These are phyloP conservation scores for Paraconiothyrium brasiliense DNA, from an alignment of 2,329 filamentous ascomycete genomes.

Conservation along the genomic window DNA sequence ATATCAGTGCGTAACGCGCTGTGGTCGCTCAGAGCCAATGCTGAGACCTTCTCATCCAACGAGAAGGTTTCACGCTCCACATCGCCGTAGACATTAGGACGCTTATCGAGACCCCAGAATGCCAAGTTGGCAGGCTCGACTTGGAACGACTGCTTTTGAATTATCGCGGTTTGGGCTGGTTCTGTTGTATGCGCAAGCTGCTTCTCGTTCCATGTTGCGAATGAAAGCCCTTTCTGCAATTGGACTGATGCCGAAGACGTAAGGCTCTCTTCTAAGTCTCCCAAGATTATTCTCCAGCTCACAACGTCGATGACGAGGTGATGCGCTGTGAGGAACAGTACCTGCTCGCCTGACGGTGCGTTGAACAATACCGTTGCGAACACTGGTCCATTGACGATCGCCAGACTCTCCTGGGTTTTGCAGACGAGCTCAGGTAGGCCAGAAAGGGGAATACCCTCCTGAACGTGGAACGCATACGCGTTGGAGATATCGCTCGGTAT, in stretches of 20 bases:
- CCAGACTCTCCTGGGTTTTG: slow-evolving; percentile 36
- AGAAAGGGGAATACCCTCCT: slow-evolving; percentile 20
- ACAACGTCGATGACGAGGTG: slow-evolving; percentile 47
- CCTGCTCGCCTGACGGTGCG: slow-evolving; percentile 25
- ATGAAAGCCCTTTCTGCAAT: slow-evolving; percentile 36
- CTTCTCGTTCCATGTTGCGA: slow-evolving; percentile 42
- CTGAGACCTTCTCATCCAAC: slow-evolving; percentile 30
- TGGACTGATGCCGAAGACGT: slow-evolving; percentile 19
- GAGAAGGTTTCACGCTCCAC: slow-evolving; percentile 40
- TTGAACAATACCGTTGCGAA: slow-evolving; percentile 40
- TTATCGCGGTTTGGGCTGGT: slow-evolving; percentile 16
- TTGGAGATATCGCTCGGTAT: slow-evolving; percentile 21
- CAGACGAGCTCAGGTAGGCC: slow-evolving; percentile 29
- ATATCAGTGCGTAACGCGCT: slow-evolving; percentile 62
- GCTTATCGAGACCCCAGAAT: slow-evolving; percentile 44
- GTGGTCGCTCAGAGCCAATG: slow-evolving; percentile 40
- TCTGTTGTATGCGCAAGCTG: slow-evolving; percentile 33
- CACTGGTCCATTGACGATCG: slow-evolving; percentile 40
- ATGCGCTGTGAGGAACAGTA: slow-evolving; percentile 43
- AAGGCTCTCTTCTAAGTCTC: slow-evolving; percentile 45
- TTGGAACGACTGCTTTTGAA: slow-evolving; percentile 22
- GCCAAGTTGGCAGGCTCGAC: slow-evolving; percentile 33
- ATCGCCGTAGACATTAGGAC: slow-evolving; percentile 41
- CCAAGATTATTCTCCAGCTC: slow-evolving; percentile 44
- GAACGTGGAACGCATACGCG: slow-evolving; percentile 34